A percentile compares a stretch with the other conserved stretches of the same genome.
Evolutionary conservation across 2,329 filamentous ascomycete species (phyloP).

Genomic region (Gyromitra esculenta): DNA sequence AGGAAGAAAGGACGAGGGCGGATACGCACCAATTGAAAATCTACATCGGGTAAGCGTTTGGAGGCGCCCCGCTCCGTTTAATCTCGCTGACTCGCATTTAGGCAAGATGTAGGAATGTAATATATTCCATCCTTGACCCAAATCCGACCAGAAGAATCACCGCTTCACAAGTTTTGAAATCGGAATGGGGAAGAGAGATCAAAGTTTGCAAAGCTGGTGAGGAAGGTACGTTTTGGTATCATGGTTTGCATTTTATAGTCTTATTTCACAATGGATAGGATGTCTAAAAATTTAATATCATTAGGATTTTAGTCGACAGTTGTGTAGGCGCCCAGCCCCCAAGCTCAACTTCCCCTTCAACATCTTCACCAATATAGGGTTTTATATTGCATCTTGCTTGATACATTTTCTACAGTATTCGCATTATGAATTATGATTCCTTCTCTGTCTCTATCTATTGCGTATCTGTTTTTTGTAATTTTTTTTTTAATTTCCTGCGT

Average conservation of each 20-base stretch:
- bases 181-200: conserved; percentile 98
- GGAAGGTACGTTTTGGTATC: conserved; percentile 70
- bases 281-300: conserved; percentile 23
- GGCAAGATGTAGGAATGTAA: conserved; percentile 97
- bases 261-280: not conserved
- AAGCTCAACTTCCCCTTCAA: not conserved
- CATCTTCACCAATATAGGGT: not conserved
- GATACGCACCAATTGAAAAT: conserved; percentile 95
- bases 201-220: conserved; percentile 96
- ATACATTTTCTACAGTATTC: conserved; percentile 10
- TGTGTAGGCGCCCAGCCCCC: conserved; percentile 12
- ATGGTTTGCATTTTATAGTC: too few relatives aligned
- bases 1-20: conserved; percentile 90
- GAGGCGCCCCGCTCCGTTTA: conserved; percentile 46
- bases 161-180: conserved; percentile 95
- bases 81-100: conserved; percentile 61
- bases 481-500: conserved; percentile 48
- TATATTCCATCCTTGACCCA: conserved; percentile 97
- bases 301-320: conserved; percentile 42
- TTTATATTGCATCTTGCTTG: conserved; percentile 7
- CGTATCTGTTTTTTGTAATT: conserved; percentile 47
- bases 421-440: conserved; percentile 2
- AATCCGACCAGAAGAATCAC: conserved; percentile 92
- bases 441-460: conserved; percentile 25
- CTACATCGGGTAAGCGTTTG: conserved; percentile 80